Percentiles rank a stretch among this genome's conserved stretches.
These are phyloP conservation scores for Haplographium delicatum DNA, from an alignment of 495 filamentous ascomycete genomes.

Conservation along the genomic window DNA sequence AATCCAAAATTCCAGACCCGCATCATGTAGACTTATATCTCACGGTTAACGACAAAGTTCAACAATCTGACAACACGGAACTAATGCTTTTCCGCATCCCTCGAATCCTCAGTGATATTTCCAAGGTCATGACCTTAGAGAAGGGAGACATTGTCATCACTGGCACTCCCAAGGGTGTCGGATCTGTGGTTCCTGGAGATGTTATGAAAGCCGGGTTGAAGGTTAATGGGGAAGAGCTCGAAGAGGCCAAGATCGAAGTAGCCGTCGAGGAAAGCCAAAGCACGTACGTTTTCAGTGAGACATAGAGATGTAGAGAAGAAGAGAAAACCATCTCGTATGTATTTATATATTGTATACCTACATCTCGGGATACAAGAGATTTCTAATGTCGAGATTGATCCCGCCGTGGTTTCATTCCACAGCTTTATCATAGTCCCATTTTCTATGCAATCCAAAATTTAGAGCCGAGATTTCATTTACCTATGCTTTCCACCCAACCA, in stretches of 20 bases:
- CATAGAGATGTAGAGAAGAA: conserved; percentile 31
- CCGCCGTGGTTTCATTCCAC: background rate
- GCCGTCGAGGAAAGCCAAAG: conserved; percentile 62
- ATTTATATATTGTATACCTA: conserved; percentile 15
- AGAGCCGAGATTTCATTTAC: background rate
- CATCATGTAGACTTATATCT: conserved; percentile 83
- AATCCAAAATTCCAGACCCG: conserved; percentile 74
- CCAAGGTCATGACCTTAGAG: conserved; percentile 88
- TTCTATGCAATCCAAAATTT: background rate
- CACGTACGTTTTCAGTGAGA: conserved; percentile 55
- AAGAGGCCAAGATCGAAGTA: conserved; percentile 83
- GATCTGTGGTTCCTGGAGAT: conserved; percentile 78
- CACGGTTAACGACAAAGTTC: conserved; percentile 64
- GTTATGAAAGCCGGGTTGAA: conserved; percentile 80
- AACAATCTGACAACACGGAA: conserved; percentile 78
- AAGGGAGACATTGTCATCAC: conserved; percentile 89
- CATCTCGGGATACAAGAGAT: background rate
- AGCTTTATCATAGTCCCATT: background rate
- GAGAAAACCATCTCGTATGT: background rate
- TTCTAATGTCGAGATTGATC: background rate
- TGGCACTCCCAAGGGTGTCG: conserved; percentile 95
- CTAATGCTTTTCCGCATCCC: conserved; percentile 92
- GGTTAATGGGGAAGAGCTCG: conserved; percentile 75
- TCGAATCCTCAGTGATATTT: conserved; percentile 82
- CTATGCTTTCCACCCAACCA: too few relatives aligned